Conservation (phyloP, 2,329 filamentous ascomycete species). For the Aspergillus ustus region DNA sequence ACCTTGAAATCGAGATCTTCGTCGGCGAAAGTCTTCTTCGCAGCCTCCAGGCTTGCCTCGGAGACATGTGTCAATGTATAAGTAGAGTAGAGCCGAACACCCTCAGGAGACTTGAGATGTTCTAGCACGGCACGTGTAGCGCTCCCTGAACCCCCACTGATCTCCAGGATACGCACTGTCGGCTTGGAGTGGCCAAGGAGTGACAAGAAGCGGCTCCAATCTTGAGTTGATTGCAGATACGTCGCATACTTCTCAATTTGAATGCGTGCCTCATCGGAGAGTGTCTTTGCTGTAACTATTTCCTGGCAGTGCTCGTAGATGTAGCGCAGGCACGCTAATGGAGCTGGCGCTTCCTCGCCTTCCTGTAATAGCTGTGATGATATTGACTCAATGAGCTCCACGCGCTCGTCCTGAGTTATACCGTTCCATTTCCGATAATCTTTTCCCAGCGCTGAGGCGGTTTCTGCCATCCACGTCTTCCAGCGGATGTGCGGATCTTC, state of each 20-base stretch:
- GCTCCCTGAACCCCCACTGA: slow-evolving; percentile 37
- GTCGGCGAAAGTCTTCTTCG: background rate
- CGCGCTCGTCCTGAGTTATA: background rate
- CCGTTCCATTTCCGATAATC: background rate
- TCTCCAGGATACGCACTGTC: slow-evolving; percentile 29
- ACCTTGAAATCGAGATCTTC: background rate
- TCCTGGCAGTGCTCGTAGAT: background rate
- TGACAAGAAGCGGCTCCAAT: background rate
- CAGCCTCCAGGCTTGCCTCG: background rate
- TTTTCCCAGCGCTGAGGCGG: background rate
- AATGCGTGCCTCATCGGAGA: background rate
- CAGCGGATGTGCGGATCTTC: background rate
- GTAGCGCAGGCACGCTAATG: background rate
- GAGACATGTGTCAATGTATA: background rate
- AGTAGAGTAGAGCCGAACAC: background rate
- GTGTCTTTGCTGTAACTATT: background rate
- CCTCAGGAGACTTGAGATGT: background rate
- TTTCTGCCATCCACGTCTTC: background rate
- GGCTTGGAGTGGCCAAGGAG: slow-evolving; percentile 30
- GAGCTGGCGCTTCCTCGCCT: background rate
- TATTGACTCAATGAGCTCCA: background rate
- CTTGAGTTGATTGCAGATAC: background rate
- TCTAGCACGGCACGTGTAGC: background rate
- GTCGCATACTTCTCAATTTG: background rate
- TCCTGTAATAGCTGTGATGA: background rate